phyloP scores from a whole-genome alignment of 225 moss, liverwort and hornwort species.

The Takakia lepidozioides region DNA sequence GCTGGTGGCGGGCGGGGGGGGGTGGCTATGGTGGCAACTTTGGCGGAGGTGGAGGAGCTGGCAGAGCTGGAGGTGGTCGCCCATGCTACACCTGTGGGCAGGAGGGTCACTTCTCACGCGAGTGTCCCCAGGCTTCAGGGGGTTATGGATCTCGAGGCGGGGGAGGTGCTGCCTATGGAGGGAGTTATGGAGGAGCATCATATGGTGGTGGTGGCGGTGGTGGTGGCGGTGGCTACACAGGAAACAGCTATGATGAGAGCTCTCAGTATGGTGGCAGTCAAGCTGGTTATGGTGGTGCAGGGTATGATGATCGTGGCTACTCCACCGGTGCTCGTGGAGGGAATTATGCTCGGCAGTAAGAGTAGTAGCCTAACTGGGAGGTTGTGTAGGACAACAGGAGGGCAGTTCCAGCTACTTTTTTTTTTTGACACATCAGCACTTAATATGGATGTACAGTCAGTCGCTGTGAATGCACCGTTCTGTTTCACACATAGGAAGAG shows the following conservation, averaged over 20 bases:
- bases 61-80: constrained; percentile 47
- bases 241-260: constrained; percentile 44
- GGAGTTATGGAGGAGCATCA: constrained; percentile 43
- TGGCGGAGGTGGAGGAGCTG: constrained; percentile 57
- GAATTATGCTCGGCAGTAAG: constrained; percentile 8
- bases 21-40: constrained; percentile 55
- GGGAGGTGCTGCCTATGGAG: constrained; percentile 47
- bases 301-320: constrained; percentile 62
- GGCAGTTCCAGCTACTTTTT: constrained; percentile 40
- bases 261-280: constrained; percentile 51
- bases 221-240: constrained; percentile 30
- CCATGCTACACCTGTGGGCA: constrained; percentile 78
- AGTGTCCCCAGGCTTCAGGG: constrained; percentile 69
- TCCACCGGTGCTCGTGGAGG: constrained; percentile 25
- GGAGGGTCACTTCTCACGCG: constrained; percentile 84
- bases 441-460: too few species aligned
- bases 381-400: constrained; percentile 13
- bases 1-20: constrained; percentile 41
- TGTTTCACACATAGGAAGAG: constrained; percentile 36
- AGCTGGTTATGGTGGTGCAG: constrained; percentile 65
- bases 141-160: constrained; percentile 42
- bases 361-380: too few species aligned
- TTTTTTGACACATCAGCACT: constrained; percentile 60
- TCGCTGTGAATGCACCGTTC: constrained; percentile 45
- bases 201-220: constrained; percentile 33